Evolutionary conservation across 1,139 yeast genomes (phyloP).

Genomic region (Blastobotrys raffinosifermentans): DNA sequence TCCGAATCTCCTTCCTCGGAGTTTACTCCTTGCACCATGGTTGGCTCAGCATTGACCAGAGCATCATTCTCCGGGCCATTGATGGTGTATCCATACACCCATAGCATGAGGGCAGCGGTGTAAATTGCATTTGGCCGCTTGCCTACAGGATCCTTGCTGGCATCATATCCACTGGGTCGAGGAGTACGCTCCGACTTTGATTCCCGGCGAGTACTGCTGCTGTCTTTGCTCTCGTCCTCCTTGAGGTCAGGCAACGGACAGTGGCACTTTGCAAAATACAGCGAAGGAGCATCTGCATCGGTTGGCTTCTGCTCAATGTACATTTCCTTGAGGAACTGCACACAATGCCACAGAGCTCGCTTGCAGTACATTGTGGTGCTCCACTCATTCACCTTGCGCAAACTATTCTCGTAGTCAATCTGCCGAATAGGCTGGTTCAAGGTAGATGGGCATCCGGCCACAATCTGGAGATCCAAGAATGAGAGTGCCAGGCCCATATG

Average conservation of each 20-base stretch:
- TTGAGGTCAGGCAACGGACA: constrained; percentile 13
- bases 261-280: constrained; percentile 12
- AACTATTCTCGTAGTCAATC: constrained; percentile 16
- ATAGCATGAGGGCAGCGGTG: constrained; percentile 47
- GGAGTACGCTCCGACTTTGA: background rate
- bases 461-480: constrained; percentile 71
- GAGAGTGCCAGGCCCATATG: constrained; percentile 66
- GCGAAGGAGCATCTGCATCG: constrained; percentile 9
- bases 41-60: constrained; percentile 6
- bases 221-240: background rate
- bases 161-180: constrained; percentile 34
- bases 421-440: constrained; percentile 61
- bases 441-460: constrained; percentile 77
- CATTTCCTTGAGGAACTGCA: constrained; percentile 26
- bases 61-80: constrained; percentile 51
- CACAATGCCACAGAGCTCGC: constrained; percentile 26
- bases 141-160: constrained; percentile 47
- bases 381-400: constrained; percentile 17
- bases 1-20: constrained; percentile 1
- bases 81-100: constrained; percentile 50
- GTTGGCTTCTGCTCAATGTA: constrained; percentile 15
- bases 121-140: constrained; percentile 55
- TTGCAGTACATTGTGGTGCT: constrained; percentile 18
- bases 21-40: background rate
- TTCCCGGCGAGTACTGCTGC: constrained; percentile 1